phyloP scores from a whole-genome alignment of 345 rosid genomes.

The Pistacia integerrima region DNA sequence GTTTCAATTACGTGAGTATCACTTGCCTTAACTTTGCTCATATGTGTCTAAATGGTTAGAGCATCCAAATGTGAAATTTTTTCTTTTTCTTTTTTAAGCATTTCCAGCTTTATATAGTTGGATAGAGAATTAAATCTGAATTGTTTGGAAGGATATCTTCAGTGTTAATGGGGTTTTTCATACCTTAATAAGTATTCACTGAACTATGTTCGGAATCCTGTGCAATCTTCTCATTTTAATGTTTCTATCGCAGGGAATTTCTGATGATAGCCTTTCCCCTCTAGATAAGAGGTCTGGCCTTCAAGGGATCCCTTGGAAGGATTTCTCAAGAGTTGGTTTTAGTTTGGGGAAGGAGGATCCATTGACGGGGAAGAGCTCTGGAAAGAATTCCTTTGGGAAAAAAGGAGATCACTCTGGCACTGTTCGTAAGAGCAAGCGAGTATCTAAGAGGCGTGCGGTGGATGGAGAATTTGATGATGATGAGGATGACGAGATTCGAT shows the following conservation, averaged over 20 bases:
- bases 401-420: constrained; percentile 59
- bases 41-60: background rate
- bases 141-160: constrained; percentile 31
- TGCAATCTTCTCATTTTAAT: constrained; percentile 26
- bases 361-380: constrained; percentile 46
- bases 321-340: constrained; percentile 58
- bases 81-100: background rate
- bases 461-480: constrained; percentile 69
- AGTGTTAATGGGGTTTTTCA: constrained; percentile 21
- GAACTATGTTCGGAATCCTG: constrained; percentile 16
- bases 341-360: constrained; percentile 58
- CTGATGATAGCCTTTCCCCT: constrained; percentile 47
- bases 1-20: background rate
- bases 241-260: constrained; percentile 52
- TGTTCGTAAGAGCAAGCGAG: constrained; percentile 78
- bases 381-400: constrained; percentile 44
- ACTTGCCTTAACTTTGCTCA: background rate
- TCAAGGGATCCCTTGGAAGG: constrained; percentile 79
- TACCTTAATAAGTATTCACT: constrained; percentile 14
- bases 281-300: constrained; percentile 54
- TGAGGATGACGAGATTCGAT: constrained; percentile 85
- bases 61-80: background rate
- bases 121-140: background rate
- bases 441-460: constrained; percentile 59
- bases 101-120: background rate